phyloP scores from a whole-genome alignment of 352 stramenopile genomes.

The Blastocystis sp. region DNA sequence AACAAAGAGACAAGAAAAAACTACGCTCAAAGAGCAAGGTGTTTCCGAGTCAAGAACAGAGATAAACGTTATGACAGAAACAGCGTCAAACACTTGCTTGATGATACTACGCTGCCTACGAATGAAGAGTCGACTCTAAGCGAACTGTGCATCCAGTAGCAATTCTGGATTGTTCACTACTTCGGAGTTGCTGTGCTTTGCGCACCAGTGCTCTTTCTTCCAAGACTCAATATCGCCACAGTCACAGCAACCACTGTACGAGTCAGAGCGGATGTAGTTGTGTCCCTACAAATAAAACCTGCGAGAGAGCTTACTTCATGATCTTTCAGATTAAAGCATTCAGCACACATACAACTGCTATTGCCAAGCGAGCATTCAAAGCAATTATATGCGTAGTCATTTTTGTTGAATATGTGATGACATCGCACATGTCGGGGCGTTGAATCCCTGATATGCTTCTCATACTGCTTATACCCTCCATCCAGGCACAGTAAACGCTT shows the following conservation, averaged over 20 bases:
- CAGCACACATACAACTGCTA: slow-evolving; percentile 62
- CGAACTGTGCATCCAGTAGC: not conserved
- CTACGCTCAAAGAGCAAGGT: not conserved
- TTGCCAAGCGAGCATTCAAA: slow-evolving; percentile 62
- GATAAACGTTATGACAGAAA: not conserved
- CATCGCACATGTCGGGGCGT: slow-evolving; percentile 36
- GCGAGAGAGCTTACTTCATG: slow-evolving; percentile 3
- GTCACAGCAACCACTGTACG: slow-evolving; percentile 62
- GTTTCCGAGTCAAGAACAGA: not conserved
- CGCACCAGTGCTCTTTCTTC: slow-evolving; percentile 32
- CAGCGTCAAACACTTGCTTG: not conserved
- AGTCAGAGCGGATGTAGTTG: slow-evolving; percentile 52
- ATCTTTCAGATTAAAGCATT: slow-evolving; percentile 62
- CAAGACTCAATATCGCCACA: slow-evolving; percentile 62
- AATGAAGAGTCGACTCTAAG: not conserved
- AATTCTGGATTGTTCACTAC: not conserved
- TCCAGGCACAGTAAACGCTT: not conserved
- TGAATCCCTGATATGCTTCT: not conserved
- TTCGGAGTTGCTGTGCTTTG: slow-evolving; percentile 8
- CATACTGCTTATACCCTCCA: not conserved
- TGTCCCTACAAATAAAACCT: slow-evolving; percentile 29
- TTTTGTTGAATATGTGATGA: slow-evolving; percentile 61
- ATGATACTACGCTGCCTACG: not conserved
- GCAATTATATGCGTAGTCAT: slow-evolving; percentile 62
- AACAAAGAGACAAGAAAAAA: not conserved